Evolutionary conservation across 352 stramenopile species (phyloP).

Genomic region (Phytophthora uliginosa): DNA sequence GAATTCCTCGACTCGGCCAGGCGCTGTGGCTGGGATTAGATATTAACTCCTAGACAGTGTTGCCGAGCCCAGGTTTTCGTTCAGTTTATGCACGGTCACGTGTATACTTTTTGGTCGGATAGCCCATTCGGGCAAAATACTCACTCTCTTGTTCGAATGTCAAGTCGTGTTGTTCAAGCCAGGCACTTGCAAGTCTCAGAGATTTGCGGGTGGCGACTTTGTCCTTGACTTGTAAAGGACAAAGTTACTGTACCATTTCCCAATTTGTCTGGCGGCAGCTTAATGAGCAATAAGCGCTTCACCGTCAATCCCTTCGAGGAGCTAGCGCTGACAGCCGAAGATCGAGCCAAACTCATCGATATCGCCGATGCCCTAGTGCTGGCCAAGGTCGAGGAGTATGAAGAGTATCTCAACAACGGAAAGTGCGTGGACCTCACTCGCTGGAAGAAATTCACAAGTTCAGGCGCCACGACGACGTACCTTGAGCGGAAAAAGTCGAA

Average conservation of each 20-base stretch:
- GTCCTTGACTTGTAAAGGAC: not conserved
- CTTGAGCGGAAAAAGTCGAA: conserved; percentile 22
- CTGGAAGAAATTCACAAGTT: conserved; percentile 26
- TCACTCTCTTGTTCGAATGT: not conserved
- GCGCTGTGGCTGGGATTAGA: too few species aligned
- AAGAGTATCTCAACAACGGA: conserved; percentile 15
- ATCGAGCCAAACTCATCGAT: conserved; percentile 15
- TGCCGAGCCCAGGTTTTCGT: too few species aligned
- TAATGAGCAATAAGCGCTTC: conserved; percentile 28
- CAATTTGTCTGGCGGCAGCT: not conserved
- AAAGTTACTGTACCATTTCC: too few species aligned
- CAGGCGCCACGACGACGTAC: conserved; percentile 13
- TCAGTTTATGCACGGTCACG: too few species aligned
- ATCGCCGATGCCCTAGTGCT: conserved; percentile 16
- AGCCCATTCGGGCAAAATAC: too few species aligned
- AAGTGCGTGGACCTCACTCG: conserved; percentile 15
- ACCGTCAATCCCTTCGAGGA: conserved; percentile 26
- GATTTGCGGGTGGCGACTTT: not conserved
- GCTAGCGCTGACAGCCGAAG: conserved; percentile 8
- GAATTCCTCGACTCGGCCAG: too few species aligned
- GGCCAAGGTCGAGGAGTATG: conserved; percentile 21
- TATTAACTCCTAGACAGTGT: too few species aligned
- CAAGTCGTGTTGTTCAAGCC: not conserved
- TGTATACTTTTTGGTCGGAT: too few species aligned
- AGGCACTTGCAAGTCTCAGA: not conserved